These are phyloP conservation scores for Pugionium cornutum DNA, from an alignment of 345 rosid genomes.

Conservation along the genomic window DNA sequence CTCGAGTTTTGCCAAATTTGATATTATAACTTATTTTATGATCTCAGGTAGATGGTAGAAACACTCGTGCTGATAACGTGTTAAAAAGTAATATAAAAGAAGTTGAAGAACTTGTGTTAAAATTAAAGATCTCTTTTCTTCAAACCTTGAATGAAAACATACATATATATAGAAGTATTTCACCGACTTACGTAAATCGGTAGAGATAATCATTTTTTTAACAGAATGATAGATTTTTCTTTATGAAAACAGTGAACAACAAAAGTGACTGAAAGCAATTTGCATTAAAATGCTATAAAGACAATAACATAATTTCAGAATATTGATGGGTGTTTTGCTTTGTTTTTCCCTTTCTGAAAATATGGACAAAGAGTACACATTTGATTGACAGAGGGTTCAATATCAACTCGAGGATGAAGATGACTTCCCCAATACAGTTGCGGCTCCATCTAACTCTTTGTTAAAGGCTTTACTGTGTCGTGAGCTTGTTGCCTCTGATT, in stretches of 20 bases:
- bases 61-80: too few species aligned
- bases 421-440: conserved; percentile 28
- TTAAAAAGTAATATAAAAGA: too few species aligned
- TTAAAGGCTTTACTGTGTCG: conserved; percentile 47
- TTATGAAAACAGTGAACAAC: neutral
- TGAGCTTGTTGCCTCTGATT: conserved; percentile 43
- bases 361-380: conserved; percentile 22
- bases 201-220: too few species aligned
- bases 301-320: conserved; percentile 25
- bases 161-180: too few species aligned
- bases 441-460: conserved; percentile 17
- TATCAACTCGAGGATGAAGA: conserved; percentile 30
- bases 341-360: neutral
- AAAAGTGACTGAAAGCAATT: neutral
- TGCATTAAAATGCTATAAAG: neutral
- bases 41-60: too few species aligned
- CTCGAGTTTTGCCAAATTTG: too few species aligned
- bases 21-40: too few species aligned
- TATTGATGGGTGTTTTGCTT: neutral
- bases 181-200: too few species aligned
- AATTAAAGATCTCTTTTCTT: too few species aligned
- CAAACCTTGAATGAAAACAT: too few species aligned
- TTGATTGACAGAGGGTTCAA: conserved; percentile 11
- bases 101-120: too few species aligned
- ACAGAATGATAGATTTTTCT: neutral